These are phyloP conservation scores for Vitis amurensis DNA, from an alignment of 164 flowering plant genomes.

Conservation along the genomic window DNA sequence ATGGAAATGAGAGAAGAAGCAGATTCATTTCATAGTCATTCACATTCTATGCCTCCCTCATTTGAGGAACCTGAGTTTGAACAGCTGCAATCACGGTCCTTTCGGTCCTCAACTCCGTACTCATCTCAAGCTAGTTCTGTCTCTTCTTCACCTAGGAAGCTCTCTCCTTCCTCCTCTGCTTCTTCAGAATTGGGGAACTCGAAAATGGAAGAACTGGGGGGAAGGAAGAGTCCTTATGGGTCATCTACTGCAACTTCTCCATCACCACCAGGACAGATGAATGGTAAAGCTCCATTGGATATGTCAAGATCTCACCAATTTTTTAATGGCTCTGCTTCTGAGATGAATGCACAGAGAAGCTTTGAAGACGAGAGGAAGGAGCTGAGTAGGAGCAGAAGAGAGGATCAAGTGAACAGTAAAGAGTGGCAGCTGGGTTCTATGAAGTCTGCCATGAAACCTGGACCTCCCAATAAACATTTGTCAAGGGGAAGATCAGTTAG, in stretches of 20 bases:
- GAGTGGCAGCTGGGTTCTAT: conserved; percentile 11
- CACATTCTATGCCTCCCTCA: conserved; percentile 30
- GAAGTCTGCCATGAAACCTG: conserved; percentile 17
- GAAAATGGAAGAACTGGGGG: conserved; percentile 6
- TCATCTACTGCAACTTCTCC: conserved; percentile 19
- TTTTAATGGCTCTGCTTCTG: conserved; percentile 17
- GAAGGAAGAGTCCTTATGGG: conserved; percentile 26
- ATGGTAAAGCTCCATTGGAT: conserved; percentile 17
- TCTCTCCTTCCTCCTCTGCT: conserved; percentile 11
- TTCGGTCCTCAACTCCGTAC: conserved; percentile 14
- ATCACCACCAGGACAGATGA: conserved; percentile 25
- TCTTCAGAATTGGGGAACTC: conserved; percentile 10
- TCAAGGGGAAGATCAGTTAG: conserved; percentile 56
- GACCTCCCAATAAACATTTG: conserved; percentile 17
- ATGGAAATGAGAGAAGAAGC: conserved; percentile 18
- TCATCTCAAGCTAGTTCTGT: conserved; percentile 21
- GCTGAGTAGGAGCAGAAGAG: conserved; percentile 16
- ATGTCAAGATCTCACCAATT: conserved; percentile 16
- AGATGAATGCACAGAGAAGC: conserved; percentile 11
- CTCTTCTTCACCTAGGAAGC: conserved; percentile 14
- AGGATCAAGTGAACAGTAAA: conserved; percentile 8
- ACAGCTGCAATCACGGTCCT: conserved; percentile 10
- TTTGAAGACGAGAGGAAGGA: conserved; percentile 28
- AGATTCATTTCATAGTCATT: conserved; percentile 1
- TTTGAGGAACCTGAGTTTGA: conserved; percentile 29